Percentiles rank a stretch among this genome's conserved stretches.
Evolutionary conservation across 1,284 basidiomycete species (phyloP).

Genomic region (Cryptococcus hybrid): DNA sequence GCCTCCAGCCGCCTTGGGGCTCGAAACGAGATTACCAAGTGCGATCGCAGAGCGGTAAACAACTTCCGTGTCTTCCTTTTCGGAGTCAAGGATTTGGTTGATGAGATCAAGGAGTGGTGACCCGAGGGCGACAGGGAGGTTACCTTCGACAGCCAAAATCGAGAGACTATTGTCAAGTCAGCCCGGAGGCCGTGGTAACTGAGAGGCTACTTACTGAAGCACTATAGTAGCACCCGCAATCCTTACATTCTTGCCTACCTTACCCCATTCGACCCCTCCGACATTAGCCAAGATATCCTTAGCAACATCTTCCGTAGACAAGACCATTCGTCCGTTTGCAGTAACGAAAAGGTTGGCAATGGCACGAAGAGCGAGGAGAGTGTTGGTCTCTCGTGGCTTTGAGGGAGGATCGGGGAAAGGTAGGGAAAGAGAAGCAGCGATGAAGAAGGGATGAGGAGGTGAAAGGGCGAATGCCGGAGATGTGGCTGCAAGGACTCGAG

Average conservation of each 20-base stretch:
- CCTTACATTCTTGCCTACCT: constrained; percentile 32
- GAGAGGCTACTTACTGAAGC: constrained; percentile 33
- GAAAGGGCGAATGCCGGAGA: constrained; percentile 57
- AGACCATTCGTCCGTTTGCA: constrained; percentile 52
- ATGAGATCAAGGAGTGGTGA: constrained; percentile 16
- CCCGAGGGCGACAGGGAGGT: neutral
- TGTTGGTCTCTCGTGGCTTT: constrained; percentile 79
- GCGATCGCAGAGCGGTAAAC: constrained; percentile 81
- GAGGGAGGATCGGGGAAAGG: constrained; percentile 54
- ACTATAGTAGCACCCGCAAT: constrained; percentile 41
- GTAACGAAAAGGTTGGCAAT: constrained; percentile 71
- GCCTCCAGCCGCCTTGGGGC: constrained; percentile 37
- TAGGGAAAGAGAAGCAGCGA: constrained; percentile 53
- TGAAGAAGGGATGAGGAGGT: constrained; percentile 49
- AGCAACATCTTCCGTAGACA: constrained; percentile 56
- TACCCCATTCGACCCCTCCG: constrained; percentile 44
- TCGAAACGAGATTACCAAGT: constrained; percentile 78
- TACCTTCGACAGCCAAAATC: constrained; percentile 6
- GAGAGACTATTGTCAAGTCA: constrained; percentile 46
- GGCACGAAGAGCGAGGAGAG: constrained; percentile 76
- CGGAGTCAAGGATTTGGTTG: constrained; percentile 62
- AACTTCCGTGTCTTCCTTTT: constrained; percentile 74
- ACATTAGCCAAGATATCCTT: constrained; percentile 55
- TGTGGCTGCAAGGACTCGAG: constrained; percentile 70
- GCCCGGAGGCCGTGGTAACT: neutral